Conservation (phyloP, 108 stramenopile genomes). For the Pelagomonas calceolata region DNA sequence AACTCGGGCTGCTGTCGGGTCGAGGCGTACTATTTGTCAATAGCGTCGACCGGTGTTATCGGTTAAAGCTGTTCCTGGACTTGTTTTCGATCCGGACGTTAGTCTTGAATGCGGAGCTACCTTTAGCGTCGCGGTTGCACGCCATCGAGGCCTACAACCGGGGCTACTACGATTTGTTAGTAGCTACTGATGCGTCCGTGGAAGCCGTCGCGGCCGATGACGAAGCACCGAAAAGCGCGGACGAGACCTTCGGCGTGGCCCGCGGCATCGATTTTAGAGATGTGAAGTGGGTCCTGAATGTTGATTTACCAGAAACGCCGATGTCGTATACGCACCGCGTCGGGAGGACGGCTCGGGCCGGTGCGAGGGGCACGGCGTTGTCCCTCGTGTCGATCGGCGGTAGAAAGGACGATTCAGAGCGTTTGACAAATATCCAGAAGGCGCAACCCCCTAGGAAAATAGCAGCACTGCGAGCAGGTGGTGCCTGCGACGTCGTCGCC, state of each 20-base stretch:
- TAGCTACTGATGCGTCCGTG: conserved; percentile 79
- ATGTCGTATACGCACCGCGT: conserved; percentile 91
- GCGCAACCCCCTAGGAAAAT: conserved; percentile 60
- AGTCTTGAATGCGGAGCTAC: conserved; percentile 90
- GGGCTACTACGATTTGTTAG: conserved; percentile 96
- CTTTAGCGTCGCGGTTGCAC: conserved; percentile 78
- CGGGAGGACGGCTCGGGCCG: conserved; percentile 91
- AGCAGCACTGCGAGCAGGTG: conserved; percentile 21
- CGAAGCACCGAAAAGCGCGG: conserved; percentile 28
- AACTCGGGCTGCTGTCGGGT: conserved; percentile 84
- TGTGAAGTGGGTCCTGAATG: conserved; percentile 91
- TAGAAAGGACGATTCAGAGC: conserved; percentile 40
- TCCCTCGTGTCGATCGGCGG: conserved; percentile 45
- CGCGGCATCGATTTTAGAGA: conserved; percentile 90
- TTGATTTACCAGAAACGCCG: conserved; percentile 78
- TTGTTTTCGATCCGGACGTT: conserved; percentile 89
- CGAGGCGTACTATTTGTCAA: conserved; percentile 96
- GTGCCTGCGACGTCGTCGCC: conserved; percentile 8
- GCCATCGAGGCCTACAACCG: conserved; percentile 93
- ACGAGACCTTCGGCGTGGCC: conserved; percentile 71
- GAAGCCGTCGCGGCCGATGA: conserved; percentile 40
- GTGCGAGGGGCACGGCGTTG: conserved; percentile 83
- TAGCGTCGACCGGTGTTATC: conserved; percentile 74
- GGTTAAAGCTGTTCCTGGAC: conserved; percentile 91
- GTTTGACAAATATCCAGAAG: conserved; percentile 53